These are phyloP conservation scores for Talaromyces albobiverticillius DNA, from an alignment of 2,329 filamentous ascomycete genomes.

Conservation along the genomic window DNA sequence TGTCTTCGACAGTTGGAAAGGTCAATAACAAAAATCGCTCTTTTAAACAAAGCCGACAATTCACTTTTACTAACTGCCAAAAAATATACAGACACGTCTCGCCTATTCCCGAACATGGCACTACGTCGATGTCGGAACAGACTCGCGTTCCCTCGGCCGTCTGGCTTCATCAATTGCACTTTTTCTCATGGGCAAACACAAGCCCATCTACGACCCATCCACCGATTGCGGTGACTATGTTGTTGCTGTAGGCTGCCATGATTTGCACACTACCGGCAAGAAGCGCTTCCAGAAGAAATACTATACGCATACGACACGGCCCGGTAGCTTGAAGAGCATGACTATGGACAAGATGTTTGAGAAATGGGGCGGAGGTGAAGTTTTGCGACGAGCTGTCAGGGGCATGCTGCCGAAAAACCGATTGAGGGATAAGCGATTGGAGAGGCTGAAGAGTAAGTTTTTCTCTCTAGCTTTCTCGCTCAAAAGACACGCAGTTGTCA, in stretches of 20 bases:
- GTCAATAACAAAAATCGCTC: conserved; percentile 22
- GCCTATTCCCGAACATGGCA: conserved; percentile 98
- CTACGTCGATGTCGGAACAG: conserved; percentile 69
- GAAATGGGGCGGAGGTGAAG: conserved; percentile 90
- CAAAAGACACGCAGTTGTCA: background rate
- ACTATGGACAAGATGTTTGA: conserved; percentile 94
- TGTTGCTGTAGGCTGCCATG: conserved; percentile 83
- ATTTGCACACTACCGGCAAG: conserved; percentile 83
- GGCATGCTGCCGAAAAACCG: conserved; percentile 99
- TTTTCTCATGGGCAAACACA: conserved; percentile 96
- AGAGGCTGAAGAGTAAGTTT: conserved; percentile 70
- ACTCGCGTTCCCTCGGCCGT: conserved; percentile 79
- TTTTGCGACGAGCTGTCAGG: conserved; percentile 84
- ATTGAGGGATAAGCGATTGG: conserved; percentile 80
- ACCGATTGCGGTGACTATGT: conserved; percentile 99
- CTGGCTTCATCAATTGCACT: conserved; percentile 83
- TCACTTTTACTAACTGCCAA: too few relatives aligned
- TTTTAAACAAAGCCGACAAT: too few relatives aligned
- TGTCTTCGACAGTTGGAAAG: conserved; percentile 48
- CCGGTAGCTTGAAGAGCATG: conserved; percentile 80
- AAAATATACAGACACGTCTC: conserved; percentile 70
- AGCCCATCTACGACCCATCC: conserved; percentile 94
- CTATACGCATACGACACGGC: conserved; percentile 89
- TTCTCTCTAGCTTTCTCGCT: conserved; percentile 8
- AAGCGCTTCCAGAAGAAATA: conserved; percentile 95